Percentiles rank a stretch among this genome's conserved stretches.
Evolutionary conservation across 148 eudicot species (phyloP).

Genomic region (Vaccinium corymbosum): DNA sequence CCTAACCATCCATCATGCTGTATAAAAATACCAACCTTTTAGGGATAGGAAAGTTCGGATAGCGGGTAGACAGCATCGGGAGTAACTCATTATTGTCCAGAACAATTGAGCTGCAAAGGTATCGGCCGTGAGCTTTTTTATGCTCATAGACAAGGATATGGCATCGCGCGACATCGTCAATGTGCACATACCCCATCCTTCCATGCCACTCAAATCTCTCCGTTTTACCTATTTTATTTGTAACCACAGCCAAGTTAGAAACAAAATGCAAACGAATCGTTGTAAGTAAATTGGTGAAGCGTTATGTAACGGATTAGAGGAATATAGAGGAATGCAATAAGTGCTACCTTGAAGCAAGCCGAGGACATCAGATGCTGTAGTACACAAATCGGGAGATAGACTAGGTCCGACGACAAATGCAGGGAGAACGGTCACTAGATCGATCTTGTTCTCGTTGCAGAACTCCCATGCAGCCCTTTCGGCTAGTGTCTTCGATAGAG

Average conservation of each 20-base stretch:
- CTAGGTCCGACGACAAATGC: conserved; percentile 83
- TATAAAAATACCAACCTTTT: conserved; percentile 28
- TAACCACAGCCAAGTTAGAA: neutral
- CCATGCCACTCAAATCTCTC: conserved; percentile 69
- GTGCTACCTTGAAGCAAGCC: conserved; percentile 68
- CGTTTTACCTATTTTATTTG: conserved; percentile 45
- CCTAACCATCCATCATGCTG: neutral
- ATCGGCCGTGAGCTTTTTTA: conserved; percentile 65
- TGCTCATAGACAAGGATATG: conserved; percentile 82
- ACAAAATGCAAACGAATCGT: neutral
- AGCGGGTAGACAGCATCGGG: conserved; percentile 50
- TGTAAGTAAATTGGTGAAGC: neutral
- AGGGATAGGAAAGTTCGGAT: conserved; percentile 75
- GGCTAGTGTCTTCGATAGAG: conserved; percentile 70
- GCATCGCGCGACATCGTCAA: conserved; percentile 79
- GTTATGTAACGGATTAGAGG: neutral
- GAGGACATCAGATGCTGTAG: conserved; percentile 79
- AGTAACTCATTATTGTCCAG: conserved; percentile 58
- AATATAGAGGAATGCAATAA: too few species aligned
- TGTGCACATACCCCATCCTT: conserved; percentile 94
- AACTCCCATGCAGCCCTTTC: conserved; percentile 93
- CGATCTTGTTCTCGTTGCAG: conserved; percentile 67
- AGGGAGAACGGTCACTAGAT: conserved; percentile 75
- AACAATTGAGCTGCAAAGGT: conserved; percentile 73
- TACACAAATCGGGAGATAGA: conserved; percentile 56